Percentiles rank a stretch among this genome's conserved stretches.
phyloP scores from a whole-genome alignment of 257 asterid species.

The Plantago elongata region DNA sequence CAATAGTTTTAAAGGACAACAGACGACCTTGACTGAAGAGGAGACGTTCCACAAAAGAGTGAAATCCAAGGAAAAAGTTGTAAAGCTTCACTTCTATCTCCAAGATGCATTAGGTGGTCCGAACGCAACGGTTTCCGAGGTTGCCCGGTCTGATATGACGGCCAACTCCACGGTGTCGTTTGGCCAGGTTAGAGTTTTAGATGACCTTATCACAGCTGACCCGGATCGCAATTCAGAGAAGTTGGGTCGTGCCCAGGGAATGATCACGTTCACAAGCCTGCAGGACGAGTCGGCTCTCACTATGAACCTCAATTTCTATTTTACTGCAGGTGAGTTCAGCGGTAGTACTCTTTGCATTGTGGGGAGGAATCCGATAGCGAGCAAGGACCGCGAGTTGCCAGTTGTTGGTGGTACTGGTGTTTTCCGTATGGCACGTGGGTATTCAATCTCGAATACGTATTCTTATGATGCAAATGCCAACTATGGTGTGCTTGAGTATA shows the following conservation, averaged over 20 bases:
- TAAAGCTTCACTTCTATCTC: constrained; percentile 14
- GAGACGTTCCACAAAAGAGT: constrained; percentile 2
- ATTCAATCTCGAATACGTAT: constrained; percentile 13
- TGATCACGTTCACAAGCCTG: constrained; percentile 13
- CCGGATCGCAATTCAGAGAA: constrained; percentile 15
- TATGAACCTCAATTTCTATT: constrained; percentile 20
- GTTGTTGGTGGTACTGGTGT: constrained; percentile 23
- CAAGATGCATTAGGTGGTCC: constrained; percentile 18
- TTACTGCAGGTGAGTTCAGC: constrained; percentile 1
- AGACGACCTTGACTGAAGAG: not conserved
- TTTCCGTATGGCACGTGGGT: constrained; percentile 21
- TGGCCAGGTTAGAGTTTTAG: constrained; percentile 19
- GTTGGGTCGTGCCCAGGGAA: constrained; percentile 21
- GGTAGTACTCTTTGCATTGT: constrained; percentile 16
- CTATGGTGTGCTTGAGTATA: constrained; percentile 16
- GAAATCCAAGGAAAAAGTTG: constrained; percentile 4
- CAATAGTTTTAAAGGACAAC: not conserved
- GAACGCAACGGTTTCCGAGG: constrained; percentile 20
- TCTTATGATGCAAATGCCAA: not conserved
- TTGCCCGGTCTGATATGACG: constrained; percentile 15
- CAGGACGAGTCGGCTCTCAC: not conserved
- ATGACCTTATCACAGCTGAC: constrained; percentile 4
- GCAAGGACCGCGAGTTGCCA: constrained; percentile 14
- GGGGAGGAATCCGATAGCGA: constrained; percentile 11
- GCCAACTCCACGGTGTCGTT: constrained; percentile 5